Base-by-base conservation (phyloP, 1,284 basidiomycete genomes). In the Mycosarcoma maydis region DNA sequence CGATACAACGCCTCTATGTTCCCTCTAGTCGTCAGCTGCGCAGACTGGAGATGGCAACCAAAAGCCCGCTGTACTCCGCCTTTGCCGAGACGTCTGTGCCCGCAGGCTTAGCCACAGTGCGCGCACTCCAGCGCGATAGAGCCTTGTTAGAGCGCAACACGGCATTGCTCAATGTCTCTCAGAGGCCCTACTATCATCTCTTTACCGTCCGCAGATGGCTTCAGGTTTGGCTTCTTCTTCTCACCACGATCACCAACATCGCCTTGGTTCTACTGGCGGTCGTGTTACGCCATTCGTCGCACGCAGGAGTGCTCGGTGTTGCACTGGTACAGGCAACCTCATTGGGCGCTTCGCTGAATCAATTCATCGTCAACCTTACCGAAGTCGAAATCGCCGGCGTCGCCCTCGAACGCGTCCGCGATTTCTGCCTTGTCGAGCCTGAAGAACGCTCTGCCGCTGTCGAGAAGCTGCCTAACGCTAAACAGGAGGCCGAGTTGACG, bases 311-410 rank as follows among this genome's bases (percentile, higher is more conserved):
- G 20, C 53, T 83, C 11, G 82, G 82, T 32, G 79, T 83, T 6
- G 78, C 81, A 9, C 71, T 82, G 19, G 72, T 76, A 4, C 75
- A 81, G 24, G 64, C 80, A 3, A 77, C 73, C 0, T 27, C 43
- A 4, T 22, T 81, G 1, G 62, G 67, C 14, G 27, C 44, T 8
- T 13, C 37, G 27, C 54, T 80, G 44, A 74, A 71, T 41, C 33
- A 54, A 30, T 39, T 32, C 23, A 42, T 78, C 11, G 49, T 80
- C 43, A 59, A 69, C 27, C 80, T 78, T 54, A 79, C 78, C 30
- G 67, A 75, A 20, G 68, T 77, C n/a, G 82, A 83, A 55, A 82
- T 82, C 51, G 80, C 77, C 5, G 70, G 75, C 11, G 75, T 83
- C 13, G 77, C 80, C 11, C 58, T 82, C 13, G 81, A 80, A 44